Base-by-base conservation (phyloP, 495 filamentous ascomycete species). In the Penicillium odoratum region DNA sequence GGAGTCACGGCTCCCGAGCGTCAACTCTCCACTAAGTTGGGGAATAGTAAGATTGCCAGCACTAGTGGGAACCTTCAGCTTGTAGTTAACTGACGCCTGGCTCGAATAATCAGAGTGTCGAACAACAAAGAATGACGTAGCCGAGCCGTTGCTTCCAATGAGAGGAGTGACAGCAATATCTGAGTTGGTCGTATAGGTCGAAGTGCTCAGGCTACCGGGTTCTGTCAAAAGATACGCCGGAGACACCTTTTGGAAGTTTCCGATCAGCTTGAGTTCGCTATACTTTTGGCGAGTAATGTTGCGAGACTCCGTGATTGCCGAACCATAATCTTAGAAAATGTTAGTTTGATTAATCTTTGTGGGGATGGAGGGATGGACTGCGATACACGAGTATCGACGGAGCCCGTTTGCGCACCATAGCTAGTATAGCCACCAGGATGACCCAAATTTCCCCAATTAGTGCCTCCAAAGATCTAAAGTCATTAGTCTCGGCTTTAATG, bases 391-490 rank as follows among this genome's bases (percentile, higher is more conserved):
- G 21, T 21, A 21, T 21, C 21, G 21, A 21, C 21, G 21, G 21
- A 21, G 21, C 21, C 21, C 21, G 21, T 21, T 21, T 21, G 21
- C 21, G 21, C 21, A 21, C 21, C 21, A 21, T 21, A 21, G 21
- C 21, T 21, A 21, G 89, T 89, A 63, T 91, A 92, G 13, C 86
- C 86, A 15, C 83, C 85, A 3, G 87, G 81, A 60, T 88, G 80
- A 1, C 89, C 89, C 30, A 93, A 68, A 62, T 93, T 92, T 11
- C 90, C 90, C 90, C 89, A 93, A 69, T 93, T 94, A 2, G 88
- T 90, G n/a, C 87, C 88, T 34, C 89, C 88, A 45, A 77, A 88
- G 1, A 75, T 83, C 84, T 53, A 44, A 34, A 11, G 33, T 10
- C 16, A 40, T 42, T 86, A 36, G 11, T 21, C 16, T 66, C 64